Evolutionary conservation across 2,329 filamentous ascomycete species (phyloP).

Genomic region (Dryadomyces quercus-mongolicae): DNA sequence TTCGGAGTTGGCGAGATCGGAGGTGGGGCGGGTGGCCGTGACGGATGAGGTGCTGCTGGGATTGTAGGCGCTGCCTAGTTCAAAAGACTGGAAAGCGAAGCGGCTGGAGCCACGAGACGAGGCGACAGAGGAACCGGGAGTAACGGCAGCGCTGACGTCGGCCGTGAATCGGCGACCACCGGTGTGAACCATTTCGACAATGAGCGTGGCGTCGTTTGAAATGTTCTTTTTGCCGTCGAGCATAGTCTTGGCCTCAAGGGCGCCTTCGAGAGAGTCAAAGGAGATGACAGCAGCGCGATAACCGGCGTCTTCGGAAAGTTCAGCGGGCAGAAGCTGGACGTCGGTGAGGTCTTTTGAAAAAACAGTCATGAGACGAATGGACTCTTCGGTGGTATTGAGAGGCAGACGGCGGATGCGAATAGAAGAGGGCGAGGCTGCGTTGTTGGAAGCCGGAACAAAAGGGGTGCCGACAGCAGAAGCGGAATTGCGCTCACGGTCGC

Average conservation of each 20-base stretch:
- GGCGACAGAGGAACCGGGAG: slow-evolving; percentile 27
- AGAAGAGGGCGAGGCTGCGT: slow-evolving; percentile 24
- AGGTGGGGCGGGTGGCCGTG: slow-evolving; percentile 15
- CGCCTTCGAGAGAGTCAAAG: slow-evolving; percentile 40
- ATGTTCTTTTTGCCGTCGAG: slow-evolving; percentile 43
- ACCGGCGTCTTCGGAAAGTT: slow-evolving; percentile 35
- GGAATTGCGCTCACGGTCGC: slow-evolving; percentile 21
- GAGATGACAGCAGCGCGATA: slow-evolving; percentile 39
- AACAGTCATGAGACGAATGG: slow-evolving; percentile 43
- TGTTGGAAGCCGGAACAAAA: slow-evolving; percentile 17
- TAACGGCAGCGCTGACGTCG: slow-evolving; percentile 12
- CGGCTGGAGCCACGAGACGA: slow-evolving; percentile 34
- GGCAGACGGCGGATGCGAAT: slow-evolving; percentile 44
- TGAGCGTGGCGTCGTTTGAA: slow-evolving; percentile 37
- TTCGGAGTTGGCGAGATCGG: slow-evolving; percentile 47
- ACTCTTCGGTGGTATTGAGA: slow-evolving; percentile 38
- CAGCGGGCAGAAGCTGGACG: slow-evolving; percentile 36
- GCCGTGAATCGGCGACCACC: slow-evolving; percentile 13
- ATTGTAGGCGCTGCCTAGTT: slow-evolving; percentile 40
- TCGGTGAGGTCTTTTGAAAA: slow-evolving; percentile 44
- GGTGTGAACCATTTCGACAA: slow-evolving; percentile 44
- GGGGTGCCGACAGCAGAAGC: slow-evolving; percentile 17
- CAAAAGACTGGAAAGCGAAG: slow-evolving; percentile 51
- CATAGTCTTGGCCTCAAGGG: slow-evolving; percentile 43
- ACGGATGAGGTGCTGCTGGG: slow-evolving; percentile 13